Conservation (phyloP, 768 basidiomycete genomes). For the Hygrophorus pudorinus region DNA sequence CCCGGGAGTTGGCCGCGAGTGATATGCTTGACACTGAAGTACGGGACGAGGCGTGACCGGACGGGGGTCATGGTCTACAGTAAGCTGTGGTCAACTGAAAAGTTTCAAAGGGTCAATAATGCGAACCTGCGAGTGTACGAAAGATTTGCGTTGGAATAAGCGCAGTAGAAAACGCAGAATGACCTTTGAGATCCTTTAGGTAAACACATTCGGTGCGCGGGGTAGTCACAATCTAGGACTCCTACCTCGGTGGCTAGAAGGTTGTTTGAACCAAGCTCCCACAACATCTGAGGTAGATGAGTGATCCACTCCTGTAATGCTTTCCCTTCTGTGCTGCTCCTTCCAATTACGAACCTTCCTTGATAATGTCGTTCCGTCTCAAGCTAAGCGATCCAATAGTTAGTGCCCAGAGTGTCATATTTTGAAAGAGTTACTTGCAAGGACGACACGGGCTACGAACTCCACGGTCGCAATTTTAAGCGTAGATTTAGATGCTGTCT, state of each 20-base stretch:
- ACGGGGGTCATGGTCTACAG: conserved; percentile 40
- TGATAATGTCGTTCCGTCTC: conserved; percentile 43
- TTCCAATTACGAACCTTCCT: conserved; percentile 35
- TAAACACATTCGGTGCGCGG: conserved; percentile 7
- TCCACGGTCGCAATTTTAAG: conserved; percentile 62
- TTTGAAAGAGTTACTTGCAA: conserved; percentile 37
- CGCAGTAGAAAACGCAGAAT: conserved; percentile 59
- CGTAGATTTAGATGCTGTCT: conserved; percentile 46
- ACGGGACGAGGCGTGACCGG: conserved; percentile 60
- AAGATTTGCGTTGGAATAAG: conserved; percentile 42
- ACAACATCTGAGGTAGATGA: conserved; percentile 71
- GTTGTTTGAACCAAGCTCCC: conserved; percentile 69
- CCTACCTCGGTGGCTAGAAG: conserved; percentile 51
- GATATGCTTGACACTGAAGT: conserved; percentile 73
- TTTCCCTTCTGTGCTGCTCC: conserved; percentile 16
- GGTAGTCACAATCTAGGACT: not conserved
- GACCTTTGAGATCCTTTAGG: conserved; percentile 21
- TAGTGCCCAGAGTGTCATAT: not conserved
- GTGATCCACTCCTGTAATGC: conserved; percentile 57
- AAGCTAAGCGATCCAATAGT: conserved; percentile 32
- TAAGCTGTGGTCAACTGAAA: not conserved
- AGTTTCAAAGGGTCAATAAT: not conserved
- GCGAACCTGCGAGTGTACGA: conserved; percentile 36
- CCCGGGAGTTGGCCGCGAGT: conserved; percentile 63
- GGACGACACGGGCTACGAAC: conserved; percentile 60